Base-by-base conservation (phyloP, 2,329 filamentous ascomycete genomes). In the Fusarium sp. region DNA sequence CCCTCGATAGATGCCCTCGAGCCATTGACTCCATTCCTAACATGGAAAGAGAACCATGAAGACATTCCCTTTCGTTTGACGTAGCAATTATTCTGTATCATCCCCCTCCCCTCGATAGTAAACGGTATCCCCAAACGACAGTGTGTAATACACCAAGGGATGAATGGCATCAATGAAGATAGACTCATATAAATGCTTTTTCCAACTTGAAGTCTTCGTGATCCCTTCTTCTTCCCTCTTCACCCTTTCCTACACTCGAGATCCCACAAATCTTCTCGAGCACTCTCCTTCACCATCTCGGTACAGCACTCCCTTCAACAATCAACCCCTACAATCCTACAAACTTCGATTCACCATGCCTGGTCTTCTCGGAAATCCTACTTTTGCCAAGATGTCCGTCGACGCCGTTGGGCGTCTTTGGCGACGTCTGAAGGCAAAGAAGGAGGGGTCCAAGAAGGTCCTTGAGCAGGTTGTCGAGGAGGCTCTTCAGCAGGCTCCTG, bases 41-140 rank as follows among this genome's bases (percentile, higher is more conserved):
- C 18, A 5, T 31, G 6, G 50, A 54, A 54, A 31, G 6, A 20
- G 27, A 31, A 10, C 6, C 4, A 16, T 14, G 4, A 1, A 20
- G 6, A 2, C 10, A 31, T 20, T 52, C 13, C 27, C 27, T 54
- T 31, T 33, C n/a, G 18, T 54, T 54, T 33, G 27, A 14, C 27
- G 2, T 31, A 14, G 6, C 1, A 33, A 33, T 54, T 14, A 18
- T 14, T 14, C 10, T 9, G 27, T 14, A 31, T 9, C 27, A 14
- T 52, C 35, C 66, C 63, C 18, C 66, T 71, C 52, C 77, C 70
- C 9, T 60, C 20, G 5, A 31, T 3, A 54, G 50, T 54, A 54
- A 31, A 54, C 50, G 59, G 50, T 6, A 65, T 58, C 20, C n/a
- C n/a, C 50, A 54, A 33, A 54, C 50, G 11, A 31, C 2, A 54